Conservation (phyloP, 2,329 filamentous ascomycete species). For the Aspergillus viridinutans region DNA sequence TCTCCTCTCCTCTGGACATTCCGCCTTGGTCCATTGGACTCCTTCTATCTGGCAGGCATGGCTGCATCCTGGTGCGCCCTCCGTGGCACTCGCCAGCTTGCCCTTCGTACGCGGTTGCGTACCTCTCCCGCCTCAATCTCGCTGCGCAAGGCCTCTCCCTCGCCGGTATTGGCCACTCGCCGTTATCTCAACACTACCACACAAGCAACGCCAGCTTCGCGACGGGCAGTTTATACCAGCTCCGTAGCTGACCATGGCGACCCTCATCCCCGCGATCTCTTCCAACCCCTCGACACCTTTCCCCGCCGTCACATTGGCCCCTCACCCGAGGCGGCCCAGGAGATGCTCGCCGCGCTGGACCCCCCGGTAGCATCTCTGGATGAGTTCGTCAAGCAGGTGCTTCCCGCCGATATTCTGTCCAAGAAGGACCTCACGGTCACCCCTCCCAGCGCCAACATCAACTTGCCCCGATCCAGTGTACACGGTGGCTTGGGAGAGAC, state of each 20-base stretch:
- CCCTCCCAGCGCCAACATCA: conserved; percentile 40
- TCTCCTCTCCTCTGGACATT: no score
- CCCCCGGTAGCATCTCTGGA: conserved; percentile 71
- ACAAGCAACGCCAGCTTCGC: conserved; percentile 20
- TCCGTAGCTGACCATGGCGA: conserved; percentile 80
- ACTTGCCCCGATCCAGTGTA: conserved; percentile 36
- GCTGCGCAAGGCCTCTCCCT: conserved; percentile 20
- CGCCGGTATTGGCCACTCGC: conserved; percentile 27
- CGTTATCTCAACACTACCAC: conserved; percentile 27
- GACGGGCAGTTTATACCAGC: conserved; percentile 69
- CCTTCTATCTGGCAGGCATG: conserved; percentile 14
- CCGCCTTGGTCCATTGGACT: neutral
- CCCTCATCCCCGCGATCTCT: conserved; percentile 36
- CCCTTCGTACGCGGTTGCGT: conserved; percentile 29
- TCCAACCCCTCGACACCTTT: conserved; percentile 58
- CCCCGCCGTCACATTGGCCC: conserved; percentile 84
- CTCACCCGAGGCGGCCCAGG: conserved; percentile 60
- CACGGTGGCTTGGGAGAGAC: conserved; percentile 46
- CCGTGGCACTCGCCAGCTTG: conserved; percentile 33
- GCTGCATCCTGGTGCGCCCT: conserved; percentile 34
- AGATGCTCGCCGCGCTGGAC: conserved; percentile 77
- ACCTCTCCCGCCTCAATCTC: conserved; percentile 17
- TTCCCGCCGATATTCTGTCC: conserved; percentile 75
- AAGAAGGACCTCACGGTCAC: conserved; percentile 58
- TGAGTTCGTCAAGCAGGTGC: conserved; percentile 77